phyloP scores from a whole-genome alignment of 78 protist species.

The Monosiga brevicollis region DNA sequence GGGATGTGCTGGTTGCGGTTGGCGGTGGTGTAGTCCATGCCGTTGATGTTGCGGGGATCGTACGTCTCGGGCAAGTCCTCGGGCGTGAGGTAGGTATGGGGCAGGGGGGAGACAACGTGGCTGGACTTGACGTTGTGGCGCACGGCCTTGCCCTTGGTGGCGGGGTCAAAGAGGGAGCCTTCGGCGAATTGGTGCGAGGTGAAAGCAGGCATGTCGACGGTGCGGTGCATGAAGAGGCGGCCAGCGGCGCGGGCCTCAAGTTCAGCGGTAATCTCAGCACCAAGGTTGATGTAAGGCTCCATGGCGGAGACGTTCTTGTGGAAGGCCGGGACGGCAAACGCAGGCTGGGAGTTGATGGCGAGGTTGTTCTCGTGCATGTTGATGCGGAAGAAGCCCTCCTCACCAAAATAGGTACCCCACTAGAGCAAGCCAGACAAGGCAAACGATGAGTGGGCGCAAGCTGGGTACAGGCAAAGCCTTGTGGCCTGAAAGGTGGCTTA shows the following conservation, averaged over 20 bases:
- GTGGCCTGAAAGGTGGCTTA: slow-evolving; percentile 33
- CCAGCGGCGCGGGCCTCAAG: too few species aligned
- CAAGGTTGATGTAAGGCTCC: too few species aligned
- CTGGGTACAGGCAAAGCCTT: not conserved
- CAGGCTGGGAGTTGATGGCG: slow-evolving; percentile 29
- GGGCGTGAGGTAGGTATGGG: not conserved
- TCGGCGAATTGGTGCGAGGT: too few species aligned
- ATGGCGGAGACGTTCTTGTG: not conserved
- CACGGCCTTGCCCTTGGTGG: not conserved
- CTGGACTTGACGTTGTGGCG: not conserved
- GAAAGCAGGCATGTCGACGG: not conserved
- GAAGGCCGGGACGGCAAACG: slow-evolving; percentile 20
- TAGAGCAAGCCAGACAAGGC: not conserved
- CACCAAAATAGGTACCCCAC: slow-evolving; percentile 55
- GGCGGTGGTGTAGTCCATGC: slow-evolving; percentile 41
- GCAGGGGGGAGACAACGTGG: slow-evolving; percentile 2
- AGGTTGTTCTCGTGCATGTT: slow-evolving; percentile 29
- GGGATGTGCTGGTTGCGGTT: slow-evolving; percentile 73
- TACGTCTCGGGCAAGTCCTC: slow-evolving; percentile 20
- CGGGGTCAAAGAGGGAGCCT: not conserved
- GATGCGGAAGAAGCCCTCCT: slow-evolving; percentile 45
- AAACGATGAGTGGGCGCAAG: not conserved
- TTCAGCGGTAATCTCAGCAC: too few species aligned
- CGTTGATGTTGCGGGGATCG: slow-evolving; percentile 36
- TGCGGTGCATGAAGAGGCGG: not conserved